phyloP scores from a whole-genome alignment of 192 early-diverging fungal species.

The Piromyces sp. region DNA sequence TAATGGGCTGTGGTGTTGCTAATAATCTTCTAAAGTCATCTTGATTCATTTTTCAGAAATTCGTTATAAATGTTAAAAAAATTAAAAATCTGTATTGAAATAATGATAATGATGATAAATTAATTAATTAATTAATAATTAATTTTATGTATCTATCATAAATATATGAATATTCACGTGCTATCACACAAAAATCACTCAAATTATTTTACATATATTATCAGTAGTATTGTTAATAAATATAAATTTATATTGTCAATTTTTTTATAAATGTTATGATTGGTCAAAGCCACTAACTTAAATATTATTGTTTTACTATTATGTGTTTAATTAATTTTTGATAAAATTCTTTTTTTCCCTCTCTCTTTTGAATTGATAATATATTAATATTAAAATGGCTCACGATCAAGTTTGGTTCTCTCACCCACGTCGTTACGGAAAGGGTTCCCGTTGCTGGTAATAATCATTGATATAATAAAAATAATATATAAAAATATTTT shows the following conservation, averaged over 20 bases:
- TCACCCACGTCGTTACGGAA: slow-evolving; percentile 87
- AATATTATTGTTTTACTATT: neutral
- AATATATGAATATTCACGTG: neutral
- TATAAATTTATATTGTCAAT: neutral
- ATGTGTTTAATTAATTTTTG: neutral
- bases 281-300: neutral
- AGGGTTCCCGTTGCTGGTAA: slow-evolving; percentile 95
- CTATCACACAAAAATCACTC: too few species aligned
- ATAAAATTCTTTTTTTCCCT: neutral
- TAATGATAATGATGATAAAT: too few species aligned
- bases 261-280: neutral
- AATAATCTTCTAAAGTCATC: slow-evolving; percentile 65
- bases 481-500: too few species aligned
- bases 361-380: neutral
- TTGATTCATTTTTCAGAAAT: slow-evolving; percentile 41
- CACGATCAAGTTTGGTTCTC: slow-evolving; percentile 96
- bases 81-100: too few species aligned
- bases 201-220: too few species aligned
- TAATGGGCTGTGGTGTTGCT: slow-evolving; percentile 40
- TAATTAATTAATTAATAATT: too few species aligned
- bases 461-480: too few species aligned
- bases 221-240: neutral
- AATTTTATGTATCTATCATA: neutral
- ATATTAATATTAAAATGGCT: slow-evolving; percentile 56
- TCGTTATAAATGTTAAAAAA: too few species aligned